Evolutionary conservation across 2,329 filamentous ascomycete species (phyloP).

Genomic region (Neonectria ditissima): DNA sequence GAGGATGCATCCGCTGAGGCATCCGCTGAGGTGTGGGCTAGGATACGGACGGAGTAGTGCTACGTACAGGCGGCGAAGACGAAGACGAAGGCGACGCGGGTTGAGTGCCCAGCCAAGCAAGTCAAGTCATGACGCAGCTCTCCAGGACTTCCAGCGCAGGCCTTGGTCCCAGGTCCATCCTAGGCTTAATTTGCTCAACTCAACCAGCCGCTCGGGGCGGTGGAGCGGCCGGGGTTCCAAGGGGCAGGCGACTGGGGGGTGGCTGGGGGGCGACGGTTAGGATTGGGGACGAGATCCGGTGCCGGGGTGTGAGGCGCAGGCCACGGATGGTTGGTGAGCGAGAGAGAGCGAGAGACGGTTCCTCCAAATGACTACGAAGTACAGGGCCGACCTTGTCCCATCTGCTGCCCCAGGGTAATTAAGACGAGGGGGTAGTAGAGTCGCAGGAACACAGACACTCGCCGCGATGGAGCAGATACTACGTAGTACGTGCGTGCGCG

Average conservation of each 20-base stretch:
- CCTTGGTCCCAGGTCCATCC: slow-evolving; percentile 25
- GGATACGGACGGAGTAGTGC: too few species aligned
- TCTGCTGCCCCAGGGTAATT: slow-evolving; percentile 21
- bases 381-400: slow-evolving; percentile 8
- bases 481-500: too few species aligned
- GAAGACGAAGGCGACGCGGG: slow-evolving; percentile 16
- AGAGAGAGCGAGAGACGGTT: slow-evolving; percentile 32
- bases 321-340: too few species aligned
- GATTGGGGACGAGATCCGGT: slow-evolving; percentile 42
- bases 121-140: slow-evolving; percentile 36
- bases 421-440: slow-evolving; percentile 1
- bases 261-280: slow-evolving; percentile 26
- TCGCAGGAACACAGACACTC: slow-evolving; percentile 12
- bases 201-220: slow-evolving; percentile 44
- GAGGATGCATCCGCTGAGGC: too few species aligned
- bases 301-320: slow-evolving; percentile 28
- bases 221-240: slow-evolving; percentile 28
- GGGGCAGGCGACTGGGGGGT: slow-evolving; percentile 18
- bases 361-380: neutral
- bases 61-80: too few species aligned
- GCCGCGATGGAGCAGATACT: slow-evolving; percentile 14
- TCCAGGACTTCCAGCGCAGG: slow-evolving; percentile 2
- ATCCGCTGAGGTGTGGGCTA: neutral
- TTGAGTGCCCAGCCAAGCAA: slow-evolving; percentile 20
- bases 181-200: slow-evolving; percentile 40